A percentile compares a stretch with the other conserved stretches of the same genome.
These are phyloP conservation scores for Pelargonium australe DNA, from an alignment of 441 rosid genomes.

Conservation along the genomic window DNA sequence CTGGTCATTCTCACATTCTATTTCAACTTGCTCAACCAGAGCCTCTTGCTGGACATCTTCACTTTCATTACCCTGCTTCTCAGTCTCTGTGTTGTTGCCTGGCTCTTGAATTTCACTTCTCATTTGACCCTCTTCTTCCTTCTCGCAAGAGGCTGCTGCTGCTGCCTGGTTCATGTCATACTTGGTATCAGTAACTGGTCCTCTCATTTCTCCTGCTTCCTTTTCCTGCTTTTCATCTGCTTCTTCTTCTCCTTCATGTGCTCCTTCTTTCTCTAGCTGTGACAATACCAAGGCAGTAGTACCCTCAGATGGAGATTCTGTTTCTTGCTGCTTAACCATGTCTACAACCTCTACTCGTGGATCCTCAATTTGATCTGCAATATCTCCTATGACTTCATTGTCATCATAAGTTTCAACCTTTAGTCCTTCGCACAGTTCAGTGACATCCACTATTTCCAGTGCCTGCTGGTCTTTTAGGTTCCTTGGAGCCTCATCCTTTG, in stretches of 20 bases:
- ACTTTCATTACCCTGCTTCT: background rate
- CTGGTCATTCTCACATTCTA: too few relatives aligned
- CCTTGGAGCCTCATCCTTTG: background rate
- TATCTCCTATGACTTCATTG: too few relatives aligned
- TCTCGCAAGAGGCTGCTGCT: background rate
- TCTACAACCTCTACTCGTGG: too few relatives aligned
- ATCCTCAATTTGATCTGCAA: too few relatives aligned
- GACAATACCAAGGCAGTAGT: background rate
- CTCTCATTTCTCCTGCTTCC: background rate
- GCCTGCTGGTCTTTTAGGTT: background rate
- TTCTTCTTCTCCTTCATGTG: background rate
- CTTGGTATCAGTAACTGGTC: too few relatives aligned
- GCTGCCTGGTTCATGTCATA: background rate
- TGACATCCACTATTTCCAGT: background rate
- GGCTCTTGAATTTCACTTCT: background rate
- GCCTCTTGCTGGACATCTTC: background rate
- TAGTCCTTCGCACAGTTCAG: too few relatives aligned
- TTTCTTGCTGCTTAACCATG: too few relatives aligned
- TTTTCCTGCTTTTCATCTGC: background rate
- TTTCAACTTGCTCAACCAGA: too few relatives aligned
- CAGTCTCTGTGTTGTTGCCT: background rate
- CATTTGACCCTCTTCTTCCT: background rate
- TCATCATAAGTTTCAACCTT: too few relatives aligned
- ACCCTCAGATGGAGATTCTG: background rate
- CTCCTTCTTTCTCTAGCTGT: background rate